Base-by-base conservation (phyloP, 352 stramenopile species). In the Pythium pyrilobum region DNA sequence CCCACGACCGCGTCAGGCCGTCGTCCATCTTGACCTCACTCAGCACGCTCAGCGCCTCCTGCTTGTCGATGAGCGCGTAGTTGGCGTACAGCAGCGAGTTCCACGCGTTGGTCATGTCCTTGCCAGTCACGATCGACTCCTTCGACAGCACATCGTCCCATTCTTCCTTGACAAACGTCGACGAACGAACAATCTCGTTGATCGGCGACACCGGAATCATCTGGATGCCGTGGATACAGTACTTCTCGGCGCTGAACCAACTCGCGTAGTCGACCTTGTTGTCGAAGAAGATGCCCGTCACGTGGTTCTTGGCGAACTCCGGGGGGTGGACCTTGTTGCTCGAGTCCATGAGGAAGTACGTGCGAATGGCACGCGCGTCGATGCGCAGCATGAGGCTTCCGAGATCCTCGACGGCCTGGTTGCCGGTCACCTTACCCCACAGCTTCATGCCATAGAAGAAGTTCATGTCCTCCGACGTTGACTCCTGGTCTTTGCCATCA, bases 231-330 rank as follows among this genome's bases (percentile, higher is more conserved):
- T 91, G 80, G 56, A 91, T 91, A 16, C 67, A 77, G 33, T 87
- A 78, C 38, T 74, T 75, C 36, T 86, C 67, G 7, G 78, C 45
- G 24, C 81, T 70, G 58, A 87, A 90, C 74, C 74, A 90, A 33
- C 77, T 86, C 31, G 76, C 70, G 64, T 90, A 90, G 64, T 76
- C 75, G 2, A 73, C 70, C 56, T 86, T 84, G 67, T 87, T 88
- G 61, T 90, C 80, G 48, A 88, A 90, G 59, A 88, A 83, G 51
- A 90, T 90, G 15, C 80, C 80, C 5, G 77, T 85, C 20, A 92
- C 77, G 37, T 88, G 77, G 59, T 92, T 92, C 29, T 62, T 67
- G 5, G 74, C 62, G 32, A 92, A 86, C 43, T 69, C 67, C 4
- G 71, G 66, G 10, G 81, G 81, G 45, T 92, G 81, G 12, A 89